These are phyloP conservation scores for Ettlia oleoabundans DNA, from an alignment of 139 green algal species.

Conservation along the genomic window DNA sequence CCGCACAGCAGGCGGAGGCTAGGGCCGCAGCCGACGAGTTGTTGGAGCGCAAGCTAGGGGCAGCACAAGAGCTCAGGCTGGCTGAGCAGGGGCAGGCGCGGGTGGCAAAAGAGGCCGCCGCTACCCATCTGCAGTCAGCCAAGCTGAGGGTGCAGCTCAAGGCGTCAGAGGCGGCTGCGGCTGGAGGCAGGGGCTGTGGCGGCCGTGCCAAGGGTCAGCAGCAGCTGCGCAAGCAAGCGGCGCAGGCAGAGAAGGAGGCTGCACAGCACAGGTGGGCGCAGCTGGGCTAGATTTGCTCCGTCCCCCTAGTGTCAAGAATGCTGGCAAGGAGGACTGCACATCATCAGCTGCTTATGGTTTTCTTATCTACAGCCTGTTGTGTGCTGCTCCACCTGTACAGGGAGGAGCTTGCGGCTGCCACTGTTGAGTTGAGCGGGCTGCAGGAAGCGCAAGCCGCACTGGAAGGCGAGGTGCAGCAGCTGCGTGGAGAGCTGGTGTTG, in stretches of 20 bases:
- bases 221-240: background rate
- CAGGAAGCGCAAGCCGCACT: background rate
- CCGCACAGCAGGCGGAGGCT: background rate
- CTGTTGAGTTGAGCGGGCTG: too few relatives aligned
- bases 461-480: slow-evolving; percentile 1
- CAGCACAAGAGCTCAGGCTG: background rate
- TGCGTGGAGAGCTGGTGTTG: background rate
- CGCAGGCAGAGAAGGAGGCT: background rate
- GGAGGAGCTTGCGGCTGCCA: too few relatives aligned
- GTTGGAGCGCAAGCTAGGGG: background rate
- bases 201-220: background rate
- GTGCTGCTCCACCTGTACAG: too few relatives aligned
- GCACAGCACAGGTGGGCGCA: background rate
- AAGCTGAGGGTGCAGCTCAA: slow-evolving; percentile 24
- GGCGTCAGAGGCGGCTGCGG: slow-evolving; percentile 4
- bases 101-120: background rate
- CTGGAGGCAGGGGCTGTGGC: background rate
- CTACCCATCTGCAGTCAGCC: slow-evolving; percentile 4
- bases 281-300: background rate
- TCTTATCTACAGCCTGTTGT: too few relatives aligned
- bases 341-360: too few relatives aligned
- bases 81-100: background rate
- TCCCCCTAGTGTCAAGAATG: background rate
- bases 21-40: slow-evolving; percentile 1
- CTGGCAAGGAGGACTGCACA: background rate